Base-by-base conservation (phyloP, 805 yeast genomes). In the Hanseniaspora nectarophila region DNA sequence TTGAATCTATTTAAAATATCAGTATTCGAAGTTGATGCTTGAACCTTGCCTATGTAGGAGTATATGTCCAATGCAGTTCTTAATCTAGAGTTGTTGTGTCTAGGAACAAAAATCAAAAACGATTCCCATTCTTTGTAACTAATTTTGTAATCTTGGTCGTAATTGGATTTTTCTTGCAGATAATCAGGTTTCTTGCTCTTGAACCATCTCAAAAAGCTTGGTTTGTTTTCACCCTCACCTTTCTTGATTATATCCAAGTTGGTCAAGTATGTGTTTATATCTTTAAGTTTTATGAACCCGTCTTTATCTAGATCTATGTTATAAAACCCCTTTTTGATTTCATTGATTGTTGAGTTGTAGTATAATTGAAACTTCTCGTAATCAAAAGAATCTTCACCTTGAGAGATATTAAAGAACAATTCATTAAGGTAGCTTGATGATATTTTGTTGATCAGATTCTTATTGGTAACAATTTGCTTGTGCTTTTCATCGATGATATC, bases 91-190 rank as follows among this genome's bases (percentile, higher is more conserved):
- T 92, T 94, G 55, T 79, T 73, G 20, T 77, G 67, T 47, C 92
- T 70, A 4, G 98, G 98, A 69, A 92, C 81, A 59, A 90, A 77
- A 47, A 89, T 65, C 26, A 90, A 67, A 46, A 85, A 85, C 58
- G 84, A 85, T 57, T 95, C 73, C 77, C 94, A 92, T 59, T 90
- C 90, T 49, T 87, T 87, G 61, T 78, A 85, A 0, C 92, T 80
- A 40, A 90, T 80, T 45, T 31, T 43, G 20, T 51, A 50, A 13
- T 49, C 50, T 34, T 49, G 43, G 10, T 49, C 43, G 8, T 26
- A 38, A 26, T 24, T 21, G n/a, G 29, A 12, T 13, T 40, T 21
- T 3, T 33, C 45, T 6, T 34, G 23, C 5, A 18, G 9, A 3
- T 26, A 37, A 23, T 34, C 29, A 13, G 34, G 29, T 16, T 51